Conservation (phyloP, 1,284 basidiomycete genomes). For the Moesziomyces sp. region DNA sequence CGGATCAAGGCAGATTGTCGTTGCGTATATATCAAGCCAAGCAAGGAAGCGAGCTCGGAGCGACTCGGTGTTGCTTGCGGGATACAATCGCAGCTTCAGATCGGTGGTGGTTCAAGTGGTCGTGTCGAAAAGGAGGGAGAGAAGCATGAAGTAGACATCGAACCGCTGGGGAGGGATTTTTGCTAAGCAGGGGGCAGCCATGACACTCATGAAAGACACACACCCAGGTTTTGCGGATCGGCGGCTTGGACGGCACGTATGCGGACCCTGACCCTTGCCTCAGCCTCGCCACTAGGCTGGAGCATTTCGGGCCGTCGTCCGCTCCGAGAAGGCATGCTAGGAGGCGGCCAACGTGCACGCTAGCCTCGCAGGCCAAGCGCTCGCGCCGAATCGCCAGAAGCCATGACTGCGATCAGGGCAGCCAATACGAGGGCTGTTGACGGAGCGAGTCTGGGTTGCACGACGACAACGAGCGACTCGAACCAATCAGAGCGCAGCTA, state of each 20-base stretch:
- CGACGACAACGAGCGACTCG: no score
- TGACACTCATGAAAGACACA: background rate
- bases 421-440: background rate
- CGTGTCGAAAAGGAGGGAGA: no score
- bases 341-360: no score
- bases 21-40: conserved; percentile 12
- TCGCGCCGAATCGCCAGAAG: no score
- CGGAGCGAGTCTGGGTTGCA: background rate
- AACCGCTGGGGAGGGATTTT: conserved; percentile 3
- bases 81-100: no score
- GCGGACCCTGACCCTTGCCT: conserved; percentile 10
- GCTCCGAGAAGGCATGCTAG: no score
- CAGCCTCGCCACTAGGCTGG: no score
- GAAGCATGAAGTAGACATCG: background rate
- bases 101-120: no score
- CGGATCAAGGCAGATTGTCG: background rate
- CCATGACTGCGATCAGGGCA: no score
- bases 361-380: no score
- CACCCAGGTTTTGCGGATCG: conserved; percentile 34
- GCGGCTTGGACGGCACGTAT: conserved; percentile 5
- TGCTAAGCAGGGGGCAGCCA: conserved; percentile 11
- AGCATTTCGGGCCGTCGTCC: no score
- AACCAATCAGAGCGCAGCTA: conserved; percentile 34
- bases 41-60: background rate
- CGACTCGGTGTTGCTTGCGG: no score